Evolutionary conservation across 2,329 filamentous ascomycete species (phyloP).

Genomic region (Paraphaeosphaeria minitans): DNA sequence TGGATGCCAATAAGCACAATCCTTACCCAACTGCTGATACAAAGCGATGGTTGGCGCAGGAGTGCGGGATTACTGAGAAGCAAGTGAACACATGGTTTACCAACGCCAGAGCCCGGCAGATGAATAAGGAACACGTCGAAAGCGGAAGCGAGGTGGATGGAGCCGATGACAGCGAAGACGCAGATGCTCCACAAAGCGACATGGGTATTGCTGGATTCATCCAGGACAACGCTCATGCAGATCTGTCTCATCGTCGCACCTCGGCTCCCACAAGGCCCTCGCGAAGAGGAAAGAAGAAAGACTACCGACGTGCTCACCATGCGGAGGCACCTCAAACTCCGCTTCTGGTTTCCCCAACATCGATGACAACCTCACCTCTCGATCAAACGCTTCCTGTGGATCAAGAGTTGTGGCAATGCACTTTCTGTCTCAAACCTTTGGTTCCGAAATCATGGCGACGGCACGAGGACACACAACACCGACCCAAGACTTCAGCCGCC

Average conservation of each 20-base stretch:
- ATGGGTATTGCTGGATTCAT: constrained; percentile 13
- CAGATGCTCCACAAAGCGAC: constrained; percentile 14
- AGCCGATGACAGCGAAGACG: constrained; percentile 19
- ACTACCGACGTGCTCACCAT: constrained; percentile 30
- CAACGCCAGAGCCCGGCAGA: constrained; percentile 38
- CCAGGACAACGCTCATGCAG: constrained; percentile 7
- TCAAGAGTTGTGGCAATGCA: constrained; percentile 42
- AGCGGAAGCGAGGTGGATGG: constrained; percentile 30
- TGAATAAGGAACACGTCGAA: constrained; percentile 22
- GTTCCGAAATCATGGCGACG: constrained; percentile 45
- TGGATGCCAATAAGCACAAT: constrained; percentile 35
- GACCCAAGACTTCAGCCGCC: constrained; percentile 31
- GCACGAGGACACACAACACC: constrained; percentile 45
- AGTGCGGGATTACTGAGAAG: constrained; percentile 42
- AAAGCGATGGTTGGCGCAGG: constrained; percentile 35
- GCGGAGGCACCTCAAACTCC: constrained; percentile 14
- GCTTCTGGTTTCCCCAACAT: constrained; percentile 17
- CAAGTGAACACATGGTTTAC: constrained; percentile 46
- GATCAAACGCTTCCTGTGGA: constrained; percentile 8
- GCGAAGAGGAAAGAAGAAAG: constrained; percentile 46
- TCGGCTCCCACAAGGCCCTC: constrained; percentile 20
- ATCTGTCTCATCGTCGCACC: constrained; percentile 7
- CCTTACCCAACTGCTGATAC: constrained; percentile 39
- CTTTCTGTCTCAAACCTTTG: constrained; percentile 36
- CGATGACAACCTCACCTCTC: constrained; percentile 9